Conservation (phyloP, 768 basidiomycete genomes). For the Harrya chromipes region DNA sequence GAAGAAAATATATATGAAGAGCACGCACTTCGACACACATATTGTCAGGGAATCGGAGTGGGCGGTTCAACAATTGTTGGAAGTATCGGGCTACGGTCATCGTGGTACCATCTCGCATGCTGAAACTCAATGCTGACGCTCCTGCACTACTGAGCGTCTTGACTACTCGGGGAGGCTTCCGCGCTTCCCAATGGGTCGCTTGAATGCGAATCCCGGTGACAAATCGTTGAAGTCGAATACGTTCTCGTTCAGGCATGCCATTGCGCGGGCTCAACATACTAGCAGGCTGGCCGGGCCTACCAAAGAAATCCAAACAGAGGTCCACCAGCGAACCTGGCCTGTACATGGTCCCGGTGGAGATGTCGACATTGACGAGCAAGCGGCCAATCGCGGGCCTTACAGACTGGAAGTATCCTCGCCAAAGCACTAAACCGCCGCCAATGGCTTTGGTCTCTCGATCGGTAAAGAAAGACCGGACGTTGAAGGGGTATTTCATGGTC, state of each 20-base stretch:
- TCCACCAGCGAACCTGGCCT: constrained; percentile 56
- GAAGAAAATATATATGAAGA: constrained; percentile 14
- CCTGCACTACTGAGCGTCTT: constrained; percentile 55
- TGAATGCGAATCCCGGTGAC: constrained; percentile 51
- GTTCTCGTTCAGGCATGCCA: constrained; percentile 49
- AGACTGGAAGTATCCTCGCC: constrained; percentile 82
- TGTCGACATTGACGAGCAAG: constrained; percentile 74
- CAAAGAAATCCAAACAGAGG: constrained; percentile 57
- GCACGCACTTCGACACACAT: constrained; percentile 63
- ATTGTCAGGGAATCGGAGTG: constrained; percentile 57
- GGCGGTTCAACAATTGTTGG: constrained; percentile 45
- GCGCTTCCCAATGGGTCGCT: constrained; percentile 38
- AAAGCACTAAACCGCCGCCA: constrained; percentile 63
- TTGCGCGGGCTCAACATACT: constrained; percentile 38
- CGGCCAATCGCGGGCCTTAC: constrained; percentile 62
- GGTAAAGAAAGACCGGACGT: constrained; percentile 73
- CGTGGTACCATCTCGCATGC: constrained; percentile 50
- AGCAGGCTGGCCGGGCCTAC: constrained; percentile 22
- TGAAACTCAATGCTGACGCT: constrained; percentile 54
- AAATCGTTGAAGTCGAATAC: constrained; percentile 53
- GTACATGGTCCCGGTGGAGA: constrained; percentile 76
- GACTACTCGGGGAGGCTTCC: constrained; percentile 54
- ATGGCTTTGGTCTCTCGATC: constrained; percentile 49
- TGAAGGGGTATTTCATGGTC: constrained; percentile 65
- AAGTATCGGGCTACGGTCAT: constrained; percentile 67